phyloP scores from a whole-genome alignment of 768 basidiomycete species.

The Flagelloscypha sp. region DNA sequence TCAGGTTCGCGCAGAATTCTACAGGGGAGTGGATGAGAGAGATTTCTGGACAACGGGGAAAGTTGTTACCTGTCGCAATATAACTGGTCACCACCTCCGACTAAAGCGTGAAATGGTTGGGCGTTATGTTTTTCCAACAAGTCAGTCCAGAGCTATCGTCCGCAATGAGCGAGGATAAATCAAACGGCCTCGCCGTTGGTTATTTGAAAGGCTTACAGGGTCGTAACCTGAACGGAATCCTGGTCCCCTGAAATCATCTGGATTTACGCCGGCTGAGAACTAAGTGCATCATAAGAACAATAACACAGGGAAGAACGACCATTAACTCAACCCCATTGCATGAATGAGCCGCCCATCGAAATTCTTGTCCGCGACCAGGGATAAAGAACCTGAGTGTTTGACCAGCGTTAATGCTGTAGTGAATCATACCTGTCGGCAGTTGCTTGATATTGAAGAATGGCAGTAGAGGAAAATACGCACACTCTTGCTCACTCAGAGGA shows the following conservation, averaged over 20 bases:
- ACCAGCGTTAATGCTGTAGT: conserved; percentile 78
- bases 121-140: conserved; percentile 75
- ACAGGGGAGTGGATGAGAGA: neutral
- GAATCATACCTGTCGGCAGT: too few relatives aligned
- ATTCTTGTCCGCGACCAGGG: conserved; percentile 71
- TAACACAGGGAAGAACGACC: conserved; percentile 3
- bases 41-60: neutral
- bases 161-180: too few relatives aligned
- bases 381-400: conserved; percentile 74
- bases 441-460: too few relatives aligned
- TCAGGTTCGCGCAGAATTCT: conserved; percentile 84
- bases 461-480: too few relatives aligned
- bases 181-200: too few relatives aligned
- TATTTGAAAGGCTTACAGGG: too few relatives aligned
- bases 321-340: conserved; percentile 31
- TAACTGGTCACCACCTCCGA: conserved; percentile 91
- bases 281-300: conserved; percentile 61
- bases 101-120: conserved; percentile 80
- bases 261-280: conserved; percentile 83
- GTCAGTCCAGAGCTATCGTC: conserved; percentile 96
- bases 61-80: conserved; percentile 64
- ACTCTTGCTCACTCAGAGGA: conserved; percentile 62
- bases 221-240: conserved; percentile 79
- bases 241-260: conserved; percentile 76
- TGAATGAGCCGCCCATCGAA: conserved; percentile 87